Evolutionary conservation across 169 alveolate species (phyloP), one percentile per base, ranked within the genome.

Genomic region (Plasmodium relictum): DNA sequence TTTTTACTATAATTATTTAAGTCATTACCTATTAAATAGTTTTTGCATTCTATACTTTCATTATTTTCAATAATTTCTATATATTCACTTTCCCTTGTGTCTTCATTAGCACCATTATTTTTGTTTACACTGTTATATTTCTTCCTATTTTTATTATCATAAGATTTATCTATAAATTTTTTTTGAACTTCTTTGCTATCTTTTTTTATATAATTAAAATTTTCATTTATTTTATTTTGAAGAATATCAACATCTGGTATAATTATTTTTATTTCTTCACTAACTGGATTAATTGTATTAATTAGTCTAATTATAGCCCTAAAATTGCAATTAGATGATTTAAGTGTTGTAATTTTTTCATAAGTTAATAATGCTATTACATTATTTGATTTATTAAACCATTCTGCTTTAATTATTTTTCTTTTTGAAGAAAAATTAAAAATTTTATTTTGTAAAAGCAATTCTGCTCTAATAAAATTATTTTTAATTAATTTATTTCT

Each of bases 371-470:
- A 12, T 9, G 91, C 45, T 9, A 83, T 58, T 2, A 83, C 72
- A 56, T 83, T 58, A 18, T 41, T 20, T 6, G 85, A 54, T 41
- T 83, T 83, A 14, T 42, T 59, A 39, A 41, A 83, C 91, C 91
- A 83, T 42, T 83, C 91, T 4, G 85, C 80, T 83, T 83, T 83
- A 9, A 83, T 83, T 14, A 83, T 68, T 69, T 83, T 83, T 56
- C 85, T 68, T 39, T 83, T 83, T 9, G 41, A 10, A 41, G 74
- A 62, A 20, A 83, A 41, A 48, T 22, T 22, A 7, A 83, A 20
- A 37, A 20, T 20, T 22, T 58, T 83, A 6, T 69, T 83, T 45
- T 70, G 70, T 66, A 83, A 42, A 39, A 83, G 22, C 9, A 31
- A 42, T 45, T 69, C 63, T 37, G 65, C 91, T 41, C 16, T 41